Evolutionary conservation across 768 basidiomycete species (phyloP), one percentile per base, ranked within the genome.

Genomic region (Udeniomyces megalosporus): DNA sequence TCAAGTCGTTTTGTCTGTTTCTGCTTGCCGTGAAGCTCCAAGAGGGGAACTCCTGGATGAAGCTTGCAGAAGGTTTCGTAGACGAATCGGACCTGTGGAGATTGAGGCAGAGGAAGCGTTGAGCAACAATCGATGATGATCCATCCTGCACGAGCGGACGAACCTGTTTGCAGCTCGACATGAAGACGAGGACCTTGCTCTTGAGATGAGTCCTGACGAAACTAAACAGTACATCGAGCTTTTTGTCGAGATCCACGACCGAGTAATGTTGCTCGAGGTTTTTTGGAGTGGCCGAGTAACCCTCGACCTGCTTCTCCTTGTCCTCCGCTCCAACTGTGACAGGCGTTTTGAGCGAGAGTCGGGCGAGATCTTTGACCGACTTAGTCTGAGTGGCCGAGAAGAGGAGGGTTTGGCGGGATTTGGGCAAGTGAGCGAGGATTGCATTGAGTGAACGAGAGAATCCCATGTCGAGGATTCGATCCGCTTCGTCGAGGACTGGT

Each of bases 361-460:
- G 84, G 7, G 68, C 68, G 15, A 99, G 79, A 69, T 92, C 88
- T 53, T 80, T 76, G 48, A 93, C 83, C 0, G 88, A 90, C 66
- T 89, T 79, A 0, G 90, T 93, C 74, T 97, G 93, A 0, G 93
- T 97, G 3, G 93, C 93, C 17, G 91, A 95, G 76, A 96, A 97
- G 58, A 97, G 83, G 42, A 97, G 78, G 1, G 93, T 96, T 77
- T 97, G 93, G 10, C 93, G 86, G 48, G 62, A 44, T 10, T 70
- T 65, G 0, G 93, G 89, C 17, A 97, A 83, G 70, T 97, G 90
- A 0, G 81, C 81, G n/a, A 97, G 79, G 57, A 96, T 84, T 4
- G 93, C 93, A 28, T 88, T 82, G 2, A 97, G 76, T 0, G 92
- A 89, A 45, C 82, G 82, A 20, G 86, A 78, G 73, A 97, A 97